Conservation (phyloP, 2,329 filamentous ascomycete species). For the Calonectria hawksworthii region DNA sequence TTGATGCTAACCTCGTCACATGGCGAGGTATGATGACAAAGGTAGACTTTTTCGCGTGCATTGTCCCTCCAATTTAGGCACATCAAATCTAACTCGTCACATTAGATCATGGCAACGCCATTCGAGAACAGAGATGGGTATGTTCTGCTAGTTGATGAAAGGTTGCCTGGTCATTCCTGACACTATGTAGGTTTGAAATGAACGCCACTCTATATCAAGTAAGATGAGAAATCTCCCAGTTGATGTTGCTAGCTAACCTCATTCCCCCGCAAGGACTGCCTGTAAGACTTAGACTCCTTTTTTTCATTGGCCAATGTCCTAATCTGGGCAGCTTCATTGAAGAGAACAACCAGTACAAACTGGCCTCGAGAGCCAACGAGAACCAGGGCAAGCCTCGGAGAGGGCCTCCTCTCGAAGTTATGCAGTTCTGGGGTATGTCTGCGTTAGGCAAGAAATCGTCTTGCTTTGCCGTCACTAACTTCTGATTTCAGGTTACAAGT, state of each 20-base stretch:
- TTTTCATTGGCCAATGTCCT: neutral
- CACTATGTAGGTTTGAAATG: conserved; percentile 83
- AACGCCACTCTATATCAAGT: conserved; percentile 94
- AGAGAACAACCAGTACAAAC: conserved; percentile 84
- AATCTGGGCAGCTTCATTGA: conserved; percentile 82
- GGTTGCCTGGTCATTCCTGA: conserved; percentile 43
- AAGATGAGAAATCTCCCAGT: conserved; percentile 52
- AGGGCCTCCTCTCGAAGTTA: conserved; percentile 77
- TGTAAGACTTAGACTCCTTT: conserved; percentile 57
- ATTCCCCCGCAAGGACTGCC: conserved; percentile 60
- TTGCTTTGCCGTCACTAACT: neutral
- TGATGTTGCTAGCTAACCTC: conserved; percentile 22
- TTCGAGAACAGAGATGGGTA: conserved; percentile 87
- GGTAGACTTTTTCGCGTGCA: conserved; percentile 60
- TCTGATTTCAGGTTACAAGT: conserved; percentile 84
- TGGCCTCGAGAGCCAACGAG: conserved; percentile 72
- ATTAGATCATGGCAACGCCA: conserved; percentile 85
- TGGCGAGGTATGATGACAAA: conserved; percentile 99
- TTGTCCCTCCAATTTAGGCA: neutral
- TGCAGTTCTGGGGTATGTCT: conserved; percentile 88
- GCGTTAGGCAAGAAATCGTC: neutral
- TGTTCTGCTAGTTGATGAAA: conserved; percentile 40
- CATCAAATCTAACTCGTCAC: conserved; percentile 26
- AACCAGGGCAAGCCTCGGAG: conserved; percentile 48
- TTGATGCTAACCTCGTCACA: conserved; percentile 85